A percentile compares a stretch with the other conserved stretches of the same genome.
These are phyloP conservation scores for Termitomyces titanicus DNA, from an alignment of 768 basidiomycete species.

Conservation along the genomic window DNA sequence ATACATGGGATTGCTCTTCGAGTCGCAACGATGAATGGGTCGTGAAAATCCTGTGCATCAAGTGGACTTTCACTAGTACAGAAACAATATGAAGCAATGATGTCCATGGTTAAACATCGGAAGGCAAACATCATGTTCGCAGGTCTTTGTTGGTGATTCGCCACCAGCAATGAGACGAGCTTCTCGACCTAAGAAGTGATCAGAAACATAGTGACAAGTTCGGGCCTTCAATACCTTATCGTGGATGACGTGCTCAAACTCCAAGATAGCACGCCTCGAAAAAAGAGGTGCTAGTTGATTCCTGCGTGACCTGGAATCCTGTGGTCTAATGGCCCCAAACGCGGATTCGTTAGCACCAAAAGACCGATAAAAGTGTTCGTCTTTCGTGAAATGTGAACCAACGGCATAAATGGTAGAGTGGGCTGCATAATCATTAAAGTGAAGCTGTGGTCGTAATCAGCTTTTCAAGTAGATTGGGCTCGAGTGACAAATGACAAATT, in stretches of 20 bases:
- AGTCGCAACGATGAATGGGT: slow-evolving; percentile 30
- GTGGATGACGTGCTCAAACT: slow-evolving; percentile 31
- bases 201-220: not conserved
- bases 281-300: slow-evolving; percentile 32
- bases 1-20: slow-evolving; percentile 25
- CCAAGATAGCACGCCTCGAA: slow-evolving; percentile 32
- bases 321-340: slow-evolving; percentile 32
- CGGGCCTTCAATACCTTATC: slow-evolving; percentile 20
- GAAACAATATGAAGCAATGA: slow-evolving; percentile 41
- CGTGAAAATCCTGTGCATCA: slow-evolving; percentile 27
- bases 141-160: slow-evolving; percentile 16
- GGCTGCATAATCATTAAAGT: slow-evolving; percentile 31
- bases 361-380: slow-evolving; percentile 31
- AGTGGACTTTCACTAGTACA: slow-evolving; percentile 28
- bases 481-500: not conserved
- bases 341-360: slow-evolving; percentile 32
- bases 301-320: slow-evolving; percentile 27
- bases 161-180: slow-evolving; percentile 20
- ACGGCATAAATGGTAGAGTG: slow-evolving; percentile 32
- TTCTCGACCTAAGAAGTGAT: slow-evolving; percentile 25
- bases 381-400: slow-evolving; percentile 35
- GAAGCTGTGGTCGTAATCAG: slow-evolving; percentile 24
- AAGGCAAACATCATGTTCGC: slow-evolving; percentile 37
- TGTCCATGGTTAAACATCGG: slow-evolving; percentile 38
- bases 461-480: not conserved